Percentiles rank a stretch among this genome's conserved stretches.
These are phyloP conservation scores for Lablab purpureus DNA, from an alignment of 306 rosid genomes.

Conservation along the genomic window DNA sequence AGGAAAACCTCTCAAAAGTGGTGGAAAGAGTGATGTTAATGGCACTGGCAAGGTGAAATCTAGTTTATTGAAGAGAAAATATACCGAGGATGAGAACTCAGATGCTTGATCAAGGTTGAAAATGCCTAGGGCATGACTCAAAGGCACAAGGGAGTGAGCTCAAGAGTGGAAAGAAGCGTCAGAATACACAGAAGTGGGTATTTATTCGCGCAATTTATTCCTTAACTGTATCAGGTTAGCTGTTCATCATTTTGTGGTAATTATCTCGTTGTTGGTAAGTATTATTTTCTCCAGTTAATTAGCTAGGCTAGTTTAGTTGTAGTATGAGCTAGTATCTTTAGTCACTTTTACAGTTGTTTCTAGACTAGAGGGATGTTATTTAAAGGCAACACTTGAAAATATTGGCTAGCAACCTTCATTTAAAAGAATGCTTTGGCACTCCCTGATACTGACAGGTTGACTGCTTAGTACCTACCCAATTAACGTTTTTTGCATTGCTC, in stretches of 20 bases:
- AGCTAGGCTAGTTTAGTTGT: constrained; percentile 57
- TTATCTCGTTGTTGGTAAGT: constrained; percentile 51
- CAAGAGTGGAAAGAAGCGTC: constrained; percentile 77
- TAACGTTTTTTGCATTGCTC: constrained; percentile 11
- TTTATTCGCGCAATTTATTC: constrained; percentile 19
- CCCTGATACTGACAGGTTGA: constrained; percentile 4
- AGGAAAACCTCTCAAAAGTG: constrained; percentile 60
- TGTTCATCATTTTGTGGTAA: constrained; percentile 47
- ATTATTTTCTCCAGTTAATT: constrained; percentile 45
- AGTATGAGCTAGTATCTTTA: constrained; percentile 43
- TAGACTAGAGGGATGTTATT: constrained; percentile 53
- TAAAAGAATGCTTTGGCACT: constrained; percentile 43
- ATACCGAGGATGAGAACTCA: constrained; percentile 50
- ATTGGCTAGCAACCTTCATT: constrained; percentile 50
- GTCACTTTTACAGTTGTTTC: constrained; percentile 37
- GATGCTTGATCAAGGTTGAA: constrained; percentile 51
- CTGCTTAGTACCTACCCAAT: not conserved
- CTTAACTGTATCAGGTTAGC: constrained; percentile 47
- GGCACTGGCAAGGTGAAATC: constrained; percentile 62
- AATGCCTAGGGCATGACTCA: constrained; percentile 60
- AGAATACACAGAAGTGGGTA: constrained; percentile 57
- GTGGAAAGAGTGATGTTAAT: constrained; percentile 63
- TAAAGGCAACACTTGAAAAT: constrained; percentile 46
- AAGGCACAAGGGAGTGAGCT: constrained; percentile 57
- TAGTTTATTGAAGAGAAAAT: constrained; percentile 58